Evolutionary conservation across 202 grass and related monocot genomes (phyloP), one percentile per base, ranked within the genome.

Genomic region (Digitaria exilis): DNA sequence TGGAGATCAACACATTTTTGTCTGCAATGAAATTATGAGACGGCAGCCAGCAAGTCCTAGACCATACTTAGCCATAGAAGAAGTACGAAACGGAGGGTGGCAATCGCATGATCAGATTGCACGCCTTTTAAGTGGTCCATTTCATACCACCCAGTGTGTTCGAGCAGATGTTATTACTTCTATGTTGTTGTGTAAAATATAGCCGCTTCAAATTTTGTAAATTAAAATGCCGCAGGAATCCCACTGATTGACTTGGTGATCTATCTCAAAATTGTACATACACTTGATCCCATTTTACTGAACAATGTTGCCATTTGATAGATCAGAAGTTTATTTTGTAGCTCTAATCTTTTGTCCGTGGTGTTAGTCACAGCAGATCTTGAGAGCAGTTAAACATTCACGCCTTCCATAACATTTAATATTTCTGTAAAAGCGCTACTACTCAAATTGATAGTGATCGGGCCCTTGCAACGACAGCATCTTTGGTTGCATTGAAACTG

Each of bases 171-270:
- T 45, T 71, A 26, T 48, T 31, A 74, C 30, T 49, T 71, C 51
- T 55, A 4, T 56, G 29, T 52, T 49, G 4, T 66, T 58, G 54
- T 28, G 69, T 12, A 46, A 41, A 50, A n/a, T 76, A 52, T 26
- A 46, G 42, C 29, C 17, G 21, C 5, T 64, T 64, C 45, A 64
- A 50, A 44, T 65, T 63, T 73, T 85, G n/a, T 54, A 63, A 49
- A 39, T 22, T 55, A 69, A 42, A n/a, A 44, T 6, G 14, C 5
- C 0, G 31, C 43, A 62, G 24, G 24, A 51, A 83, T 66, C 2
- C 6, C 13, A 64, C 13, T 41, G 13, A 68, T 26, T 17, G 5
- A 7, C 21, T 9, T 35, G 34, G 13, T 8, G 18, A 41, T 60
- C 26, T 59, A 35, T 28, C 26, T 14, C 21, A 15, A 59, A 30